Percentiles rank a stretch among this genome's conserved stretches.
These are phyloP conservation scores for Phialophora macrospora DNA, from an alignment of 2,329 filamentous ascomycete genomes.

Conservation along the genomic window DNA sequence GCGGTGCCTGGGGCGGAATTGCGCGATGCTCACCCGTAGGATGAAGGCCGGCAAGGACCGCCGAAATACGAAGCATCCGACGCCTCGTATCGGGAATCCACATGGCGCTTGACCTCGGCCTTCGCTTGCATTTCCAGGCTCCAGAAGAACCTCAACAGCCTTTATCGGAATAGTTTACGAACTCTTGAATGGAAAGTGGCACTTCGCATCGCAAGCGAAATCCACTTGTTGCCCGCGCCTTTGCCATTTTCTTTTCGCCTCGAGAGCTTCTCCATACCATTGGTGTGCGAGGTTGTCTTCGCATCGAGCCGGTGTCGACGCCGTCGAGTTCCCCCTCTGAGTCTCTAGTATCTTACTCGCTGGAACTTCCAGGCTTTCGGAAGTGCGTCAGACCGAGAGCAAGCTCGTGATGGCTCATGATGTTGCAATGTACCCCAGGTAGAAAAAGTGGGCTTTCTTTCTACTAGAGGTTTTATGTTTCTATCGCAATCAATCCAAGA, in stretches of 20 bases:
- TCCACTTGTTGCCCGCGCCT: slow-evolving; percentile 1
- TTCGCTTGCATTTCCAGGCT: slow-evolving; percentile 10
- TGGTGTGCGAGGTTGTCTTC: slow-evolving; percentile 1
- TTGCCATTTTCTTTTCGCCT: slow-evolving; percentile 6
- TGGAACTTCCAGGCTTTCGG: neutral
- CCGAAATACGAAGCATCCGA: slow-evolving; percentile 9
- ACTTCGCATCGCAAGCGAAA: slow-evolving; percentile 18
- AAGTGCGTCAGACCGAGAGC: slow-evolving; percentile 10
- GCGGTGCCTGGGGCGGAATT: neutral
- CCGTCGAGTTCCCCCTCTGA: slow-evolving; percentile 4
- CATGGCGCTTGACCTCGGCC: slow-evolving; percentile 3
- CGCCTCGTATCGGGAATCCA: neutral
- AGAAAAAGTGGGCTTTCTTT: neutral
- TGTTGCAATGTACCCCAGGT: slow-evolving; percentile 5
- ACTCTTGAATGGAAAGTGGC: neutral
- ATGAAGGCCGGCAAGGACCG: neutral
- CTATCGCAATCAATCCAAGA: neutral
- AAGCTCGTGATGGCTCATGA: slow-evolving; percentile 7
- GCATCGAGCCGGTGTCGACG: slow-evolving; percentile 1
- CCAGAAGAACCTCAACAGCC: neutral
- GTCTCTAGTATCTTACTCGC: neutral
- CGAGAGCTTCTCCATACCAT: neutral
- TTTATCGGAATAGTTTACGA: slow-evolving; percentile 23
- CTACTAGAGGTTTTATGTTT: neutral
- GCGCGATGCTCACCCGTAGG: slow-evolving; percentile 5